These are phyloP conservation scores for Botrytis elliptica DNA, from an alignment of 2,329 filamentous ascomycete genomes.

Conservation along the genomic window DNA sequence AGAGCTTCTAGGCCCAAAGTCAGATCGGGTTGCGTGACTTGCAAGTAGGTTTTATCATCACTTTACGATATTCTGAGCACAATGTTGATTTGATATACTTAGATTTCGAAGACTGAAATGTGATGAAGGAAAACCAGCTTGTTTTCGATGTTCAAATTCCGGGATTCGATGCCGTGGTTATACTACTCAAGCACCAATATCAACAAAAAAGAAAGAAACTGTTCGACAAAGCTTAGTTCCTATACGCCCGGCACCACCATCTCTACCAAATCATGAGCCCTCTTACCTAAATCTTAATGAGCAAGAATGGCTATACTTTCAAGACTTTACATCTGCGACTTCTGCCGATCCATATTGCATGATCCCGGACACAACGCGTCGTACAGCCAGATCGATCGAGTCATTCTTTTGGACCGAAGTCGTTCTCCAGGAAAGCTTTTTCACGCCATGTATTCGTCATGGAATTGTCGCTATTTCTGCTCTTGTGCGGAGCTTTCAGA, in stretches of 20 bases:
- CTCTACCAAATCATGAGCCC: constrained; percentile 20
- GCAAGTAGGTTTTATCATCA: constrained; percentile 34
- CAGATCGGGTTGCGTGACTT: constrained; percentile 15
- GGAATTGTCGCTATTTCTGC: constrained; percentile 35
- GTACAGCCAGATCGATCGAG: constrained; percentile 40
- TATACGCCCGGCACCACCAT: constrained; percentile 25
- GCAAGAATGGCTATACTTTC: constrained; percentile 32
- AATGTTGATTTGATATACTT: background rate
- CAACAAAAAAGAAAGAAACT: constrained; percentile 15
- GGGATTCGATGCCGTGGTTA: constrained; percentile 38
- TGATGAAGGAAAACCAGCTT: constrained; percentile 34
- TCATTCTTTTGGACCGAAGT: constrained; percentile 48
- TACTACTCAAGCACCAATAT: constrained; percentile 19
- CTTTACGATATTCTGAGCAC: background rate
- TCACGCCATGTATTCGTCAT: constrained; percentile 30
- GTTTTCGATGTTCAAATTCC: constrained; percentile 33
- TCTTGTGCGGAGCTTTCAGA: constrained; percentile 26
- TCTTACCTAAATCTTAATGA: constrained; percentile 23
- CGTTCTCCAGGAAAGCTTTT: constrained; percentile 28
- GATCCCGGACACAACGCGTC: constrained; percentile 6
- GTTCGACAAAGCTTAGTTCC: constrained; percentile 20
- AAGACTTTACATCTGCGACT: constrained; percentile 30
- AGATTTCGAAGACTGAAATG: constrained; percentile 38
- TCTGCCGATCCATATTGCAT: constrained; percentile 23
- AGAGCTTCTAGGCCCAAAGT: constrained; percentile 22